These are phyloP conservation scores for Pulveroboletus ravenelii DNA, from an alignment of 768 basidiomycete genomes.

Conservation along the genomic window DNA sequence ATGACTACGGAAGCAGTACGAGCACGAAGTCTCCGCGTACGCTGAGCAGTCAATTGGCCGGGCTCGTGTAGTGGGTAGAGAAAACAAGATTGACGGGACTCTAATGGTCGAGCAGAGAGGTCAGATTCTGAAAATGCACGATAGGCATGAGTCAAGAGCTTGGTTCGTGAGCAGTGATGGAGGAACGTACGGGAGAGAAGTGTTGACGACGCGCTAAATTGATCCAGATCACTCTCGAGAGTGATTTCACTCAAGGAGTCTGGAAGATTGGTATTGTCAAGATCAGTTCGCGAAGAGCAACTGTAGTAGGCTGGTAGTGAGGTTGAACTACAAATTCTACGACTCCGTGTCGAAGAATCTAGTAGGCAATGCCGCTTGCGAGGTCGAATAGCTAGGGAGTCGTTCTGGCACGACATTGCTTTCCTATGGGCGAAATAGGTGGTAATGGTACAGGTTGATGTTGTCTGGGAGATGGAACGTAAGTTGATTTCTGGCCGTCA, in stretches of 20 bases:
- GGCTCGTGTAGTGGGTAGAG: slow-evolving; percentile 17
- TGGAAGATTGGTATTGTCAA: slow-evolving; percentile 1
- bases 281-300: not conserved
- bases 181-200: slow-evolving; percentile 16
- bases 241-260: slow-evolving; percentile 9
- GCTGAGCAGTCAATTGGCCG: slow-evolving; percentile 24
- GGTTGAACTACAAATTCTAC: slow-evolving; percentile 13
- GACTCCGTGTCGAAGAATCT: not conserved
- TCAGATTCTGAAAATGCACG: slow-evolving; percentile 7
- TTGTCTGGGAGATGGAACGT: slow-evolving; percentile 14
- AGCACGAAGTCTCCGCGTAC: slow-evolving; percentile 22
- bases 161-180: not conserved
- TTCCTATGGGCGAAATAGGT: slow-evolving; percentile 3
- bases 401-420: slow-evolving; percentile 17
- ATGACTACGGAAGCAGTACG: slow-evolving; percentile 25
- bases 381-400: slow-evolving; percentile 6
- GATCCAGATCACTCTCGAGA: slow-evolving; percentile 18
- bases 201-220: slow-evolving; percentile 18
- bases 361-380: slow-evolving; percentile 1
- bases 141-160: slow-evolving; percentile 3
- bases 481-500: slow-evolving; percentile 25
- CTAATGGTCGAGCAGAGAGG: not conserved
- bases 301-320: slow-evolving; percentile 1
- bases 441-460: slow-evolving; percentile 24
- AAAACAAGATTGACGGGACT: slow-evolving; percentile 10